A percentile compares a stretch with the other conserved stretches of the same genome.
Conservation (phyloP, 768 basidiomycete genomes). For the Calocybe indica region DNA sequence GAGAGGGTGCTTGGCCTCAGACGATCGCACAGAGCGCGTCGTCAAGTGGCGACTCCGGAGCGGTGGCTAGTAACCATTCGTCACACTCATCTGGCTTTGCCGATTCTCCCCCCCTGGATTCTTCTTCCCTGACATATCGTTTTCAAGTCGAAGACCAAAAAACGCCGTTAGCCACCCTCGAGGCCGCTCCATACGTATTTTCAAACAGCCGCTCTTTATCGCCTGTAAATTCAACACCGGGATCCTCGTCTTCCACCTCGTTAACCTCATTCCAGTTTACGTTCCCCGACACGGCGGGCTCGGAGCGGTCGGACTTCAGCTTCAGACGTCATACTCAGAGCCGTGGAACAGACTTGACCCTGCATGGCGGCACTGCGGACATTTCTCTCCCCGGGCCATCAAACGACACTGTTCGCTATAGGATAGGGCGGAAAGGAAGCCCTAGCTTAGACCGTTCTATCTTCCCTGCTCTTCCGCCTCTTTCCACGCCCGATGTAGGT, state of each 20-base stretch:
- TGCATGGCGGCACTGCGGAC: slow-evolving; percentile 72
- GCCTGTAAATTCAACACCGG: slow-evolving; percentile 55
- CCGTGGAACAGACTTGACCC: slow-evolving; percentile 55
- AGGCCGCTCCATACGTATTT: slow-evolving; percentile 54
- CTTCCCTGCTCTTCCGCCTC: slow-evolving; percentile 40
- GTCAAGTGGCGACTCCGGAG: slow-evolving; percentile 35
- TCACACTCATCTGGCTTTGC: slow-evolving; percentile 48
- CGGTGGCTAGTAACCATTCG: slow-evolving; percentile 33
- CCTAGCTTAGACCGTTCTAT: slow-evolving; percentile 43
- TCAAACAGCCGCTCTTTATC: slow-evolving; percentile 68
- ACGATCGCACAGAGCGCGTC: slow-evolving; percentile 25
- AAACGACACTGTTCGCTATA: slow-evolving; percentile 56
- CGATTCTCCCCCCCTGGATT: slow-evolving; percentile 52
- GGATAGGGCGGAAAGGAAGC: slow-evolving; percentile 46
- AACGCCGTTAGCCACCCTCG: slow-evolving; percentile 40
- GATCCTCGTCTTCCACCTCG: slow-evolving; percentile 56
- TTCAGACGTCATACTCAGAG: slow-evolving; percentile 53
- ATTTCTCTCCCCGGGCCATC: slow-evolving; percentile 49
- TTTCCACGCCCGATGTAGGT: slow-evolving; percentile 45
- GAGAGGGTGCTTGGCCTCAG: slow-evolving; percentile 35
- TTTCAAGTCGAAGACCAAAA: slow-evolving; percentile 49
- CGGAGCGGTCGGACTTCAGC: slow-evolving; percentile 61
- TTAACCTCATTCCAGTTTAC: slow-evolving; percentile 65
- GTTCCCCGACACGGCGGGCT: slow-evolving; percentile 50
- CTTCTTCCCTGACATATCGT: slow-evolving; percentile 25